Evolutionary conservation across 352 stramenopile species (phyloP), one percentile per base, ranked within the genome.

Genomic region (Globisporangium lucens): DNA sequence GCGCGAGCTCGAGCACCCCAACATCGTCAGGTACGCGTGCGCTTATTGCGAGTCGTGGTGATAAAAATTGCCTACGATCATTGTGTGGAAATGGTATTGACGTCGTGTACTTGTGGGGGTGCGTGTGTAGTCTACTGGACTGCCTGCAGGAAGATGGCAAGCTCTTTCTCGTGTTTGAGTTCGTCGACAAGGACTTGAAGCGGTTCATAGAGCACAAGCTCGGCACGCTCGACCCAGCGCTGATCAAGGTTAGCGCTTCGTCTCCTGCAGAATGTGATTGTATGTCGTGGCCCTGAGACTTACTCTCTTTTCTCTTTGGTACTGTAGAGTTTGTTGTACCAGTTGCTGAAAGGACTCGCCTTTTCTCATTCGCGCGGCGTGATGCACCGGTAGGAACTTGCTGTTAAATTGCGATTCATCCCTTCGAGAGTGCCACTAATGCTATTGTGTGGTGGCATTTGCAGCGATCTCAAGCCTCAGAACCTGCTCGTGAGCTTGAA

Each of bases 121-220:
- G 30, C 56, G 9, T 57, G 15, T 49, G 13, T 68, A 93, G 85
- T 22, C 75, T 99, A 52, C 73, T 97, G 13, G 94, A 99, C 77
- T 98, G 98, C 53, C 87, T 99, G 29, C 95, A 99, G 81, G 93
- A 95, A 59, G 85, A 96, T 30, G 91, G 92, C 56, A 98, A 98
- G 70, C 92, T 99, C 36, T 99, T 99, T 75, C 87, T 99, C 36
- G 97, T 99, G 5, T 99, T 99, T 73, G 98, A 99, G 88, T 99
- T 99, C 70, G 95, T 99, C 66, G 97, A 99, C 75, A 94, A 97
- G 56, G 97, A 99, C 76, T 83, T 99, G 30, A 99, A 99, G 79
- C 88, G 85, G 29, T 96, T 90, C 76, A 98, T 99, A 90, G 95
- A 99, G 79, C 80, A 91, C 68, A 91, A 86, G 36, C 74, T 93